phyloP scores from a whole-genome alignment of 2,329 filamentous ascomycete species.

The Colletotrichum plurivorum region DNA sequence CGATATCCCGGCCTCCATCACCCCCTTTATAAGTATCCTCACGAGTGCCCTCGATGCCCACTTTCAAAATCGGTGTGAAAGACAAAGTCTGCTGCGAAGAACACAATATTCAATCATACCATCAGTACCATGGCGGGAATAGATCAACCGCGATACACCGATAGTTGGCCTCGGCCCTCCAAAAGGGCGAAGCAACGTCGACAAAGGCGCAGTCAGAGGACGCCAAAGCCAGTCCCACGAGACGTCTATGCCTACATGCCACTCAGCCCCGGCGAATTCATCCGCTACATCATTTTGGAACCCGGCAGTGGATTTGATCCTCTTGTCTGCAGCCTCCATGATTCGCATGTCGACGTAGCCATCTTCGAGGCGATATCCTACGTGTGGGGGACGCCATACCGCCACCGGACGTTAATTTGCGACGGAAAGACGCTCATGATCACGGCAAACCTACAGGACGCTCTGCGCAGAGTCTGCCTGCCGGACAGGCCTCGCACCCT shows the following conservation, averaged over 20 bases:
- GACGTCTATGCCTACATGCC: constrained; percentile 43
- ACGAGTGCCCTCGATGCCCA: no score
- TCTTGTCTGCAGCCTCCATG: constrained; percentile 46
- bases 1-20: no score
- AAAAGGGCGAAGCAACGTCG: no score
- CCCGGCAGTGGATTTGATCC: constrained; percentile 46
- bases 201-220: not conserved
- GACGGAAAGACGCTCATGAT: constrained; percentile 45
- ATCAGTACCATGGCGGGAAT: no score
- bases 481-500: constrained; percentile 44
- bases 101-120: no score
- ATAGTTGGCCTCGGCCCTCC: no score
- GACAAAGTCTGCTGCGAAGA: no score
- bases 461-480: constrained; percentile 48
- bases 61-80: no score
- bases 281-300: constrained; percentile 52
- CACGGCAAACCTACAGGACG: constrained; percentile 49
- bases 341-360: constrained; percentile 44
- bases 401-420: constrained; percentile 43
- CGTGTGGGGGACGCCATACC: constrained; percentile 49
- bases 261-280: constrained; percentile 42
- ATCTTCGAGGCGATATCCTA: constrained; percentile 53
- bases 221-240: not conserved
- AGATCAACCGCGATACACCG: no score
- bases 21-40: no score